Conservation (phyloP, 306 rosid genomes). For the Biancaea sappan region DNA sequence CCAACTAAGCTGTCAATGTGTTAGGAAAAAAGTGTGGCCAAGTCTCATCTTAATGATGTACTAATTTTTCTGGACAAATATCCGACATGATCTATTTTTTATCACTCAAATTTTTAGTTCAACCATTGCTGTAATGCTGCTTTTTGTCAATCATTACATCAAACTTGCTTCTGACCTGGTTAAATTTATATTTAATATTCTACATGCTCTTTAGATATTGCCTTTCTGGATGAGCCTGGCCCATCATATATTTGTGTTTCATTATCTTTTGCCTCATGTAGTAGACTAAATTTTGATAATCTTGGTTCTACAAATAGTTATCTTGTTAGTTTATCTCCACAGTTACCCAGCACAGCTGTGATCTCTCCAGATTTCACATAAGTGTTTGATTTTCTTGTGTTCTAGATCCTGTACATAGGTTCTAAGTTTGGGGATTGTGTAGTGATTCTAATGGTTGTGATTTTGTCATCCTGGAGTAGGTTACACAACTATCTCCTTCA, state of each 20-base stretch:
- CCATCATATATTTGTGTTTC: not conserved
- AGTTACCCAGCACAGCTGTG: not conserved
- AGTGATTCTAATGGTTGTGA: conserved; percentile 20
- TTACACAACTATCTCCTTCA: conserved; percentile 95
- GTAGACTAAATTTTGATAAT: not conserved
- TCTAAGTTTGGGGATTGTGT: not conserved
- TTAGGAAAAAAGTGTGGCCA: too few relatives aligned
- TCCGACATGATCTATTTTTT: conserved; percentile 4
- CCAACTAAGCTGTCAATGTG: conserved; percentile 15
- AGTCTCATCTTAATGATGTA: conserved; percentile 1
- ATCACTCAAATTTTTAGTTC: not conserved
- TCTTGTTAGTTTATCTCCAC: conserved; percentile 15
- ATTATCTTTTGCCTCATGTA: not conserved
- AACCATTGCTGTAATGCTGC: conserved; percentile 1
- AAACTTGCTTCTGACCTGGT: not conserved
- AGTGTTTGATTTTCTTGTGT: not conserved
- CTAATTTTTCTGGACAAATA: not conserved
- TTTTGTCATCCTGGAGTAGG: conserved; percentile 59
- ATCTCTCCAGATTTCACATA: conserved; percentile 2
- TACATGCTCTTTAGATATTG: not conserved
- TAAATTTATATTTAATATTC: not conserved
- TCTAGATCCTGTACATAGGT: conserved; percentile 11
- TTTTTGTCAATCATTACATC: not conserved
- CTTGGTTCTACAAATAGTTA: not conserved
- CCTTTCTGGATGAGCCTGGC: not conserved